Conservation (phyloP, 768 basidiomycete genomes). For the Roridomyces roridus region DNA sequence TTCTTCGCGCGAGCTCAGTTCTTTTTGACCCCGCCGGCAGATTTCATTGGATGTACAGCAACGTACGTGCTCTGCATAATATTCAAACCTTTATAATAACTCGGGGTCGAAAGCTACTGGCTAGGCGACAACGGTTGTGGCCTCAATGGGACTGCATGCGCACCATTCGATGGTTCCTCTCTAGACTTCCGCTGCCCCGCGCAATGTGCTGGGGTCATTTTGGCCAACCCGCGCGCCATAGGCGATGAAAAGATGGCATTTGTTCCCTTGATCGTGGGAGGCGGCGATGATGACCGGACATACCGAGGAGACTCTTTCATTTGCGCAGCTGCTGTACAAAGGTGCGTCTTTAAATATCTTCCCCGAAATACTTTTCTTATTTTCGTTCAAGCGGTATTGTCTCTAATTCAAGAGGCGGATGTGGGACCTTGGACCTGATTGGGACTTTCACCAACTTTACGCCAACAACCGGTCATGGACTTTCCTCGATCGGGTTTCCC, state of each 20-base stretch:
- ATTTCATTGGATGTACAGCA: slow-evolving; percentile 48
- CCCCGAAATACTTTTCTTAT: slow-evolving; percentile 13
- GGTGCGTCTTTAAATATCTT: slow-evolving; percentile 50
- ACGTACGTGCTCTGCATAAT: background rate
- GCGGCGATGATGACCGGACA: slow-evolving; percentile 72
- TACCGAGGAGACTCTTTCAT: slow-evolving; percentile 88
- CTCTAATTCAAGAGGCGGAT: slow-evolving; percentile 73
- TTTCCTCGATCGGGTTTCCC: slow-evolving; percentile 77
- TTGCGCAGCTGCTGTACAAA: slow-evolving; percentile 84
- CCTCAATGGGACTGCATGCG: slow-evolving; percentile 68
- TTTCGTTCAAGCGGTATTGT: slow-evolving; percentile 64
- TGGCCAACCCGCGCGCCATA: slow-evolving; percentile 77
- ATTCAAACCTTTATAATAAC: slow-evolving; percentile 24
- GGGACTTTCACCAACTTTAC: slow-evolving; percentile 77
- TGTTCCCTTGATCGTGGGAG: slow-evolving; percentile 83
- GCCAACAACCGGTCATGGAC: slow-evolving; percentile 62
- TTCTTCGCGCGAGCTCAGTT: slow-evolving; percentile 78
- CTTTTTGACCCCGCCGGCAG: slow-evolving; percentile 68
- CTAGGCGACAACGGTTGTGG: slow-evolving; percentile 73
- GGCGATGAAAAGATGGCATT: slow-evolving; percentile 70
- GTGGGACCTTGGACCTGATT: slow-evolving; percentile 69
- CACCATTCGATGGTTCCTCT: slow-evolving; percentile 63
- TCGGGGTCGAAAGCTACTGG: slow-evolving; percentile 78
- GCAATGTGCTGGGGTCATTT: slow-evolving; percentile 63
- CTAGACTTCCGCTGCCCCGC: slow-evolving; percentile 86